Base-by-base conservation (phyloP, 345 rosid genomes). In the Corchorus olitorius region DNA sequence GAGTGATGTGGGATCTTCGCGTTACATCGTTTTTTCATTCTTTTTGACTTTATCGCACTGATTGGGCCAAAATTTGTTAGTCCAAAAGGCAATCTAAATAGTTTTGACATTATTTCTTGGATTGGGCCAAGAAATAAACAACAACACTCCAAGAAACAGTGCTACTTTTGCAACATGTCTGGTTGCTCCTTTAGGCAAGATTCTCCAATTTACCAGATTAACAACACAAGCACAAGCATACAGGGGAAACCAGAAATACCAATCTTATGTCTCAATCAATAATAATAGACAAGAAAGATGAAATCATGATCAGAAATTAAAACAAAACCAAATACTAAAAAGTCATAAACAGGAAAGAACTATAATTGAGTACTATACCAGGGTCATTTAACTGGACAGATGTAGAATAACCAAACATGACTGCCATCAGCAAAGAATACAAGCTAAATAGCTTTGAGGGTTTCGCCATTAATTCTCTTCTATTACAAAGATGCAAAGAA, bases 241-340 rank as follows among this genome's bases (percentile, higher is more conserved):
- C 3, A 91, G 88, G 68, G 95, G 97, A 76, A 93, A 83, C 98
- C 98, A 91, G 45, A 89, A 84, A 80, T 89, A 92, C 97, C 94
- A 93, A 84, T 91, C 99, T 93, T 33, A 27, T 27, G 27, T 27
- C 75, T n/a, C 68, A 56, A 33, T 19, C 52, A 72, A 46, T 13
- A 19, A n/a, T n/a, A n/a, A 8, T 9, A 35, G 6, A 9, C 6
- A 46, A 70, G 41, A 6, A 5, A 50, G 3, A 37, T 0, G 9
- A 60, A 46, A 33, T 33, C 15, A 50, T n/a, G n/a, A n/a, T 52
- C 52, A 53, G 14, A 22, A 34, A 16, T 10, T 33, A 66, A 58
- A 6, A 35, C 3, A 8, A 8, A 74, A 16, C 2, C 45, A 22
- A 33, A 33, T 15, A 59, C 14, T 2, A 52, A 67, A 27, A 2